Evolutionary conservation across 2,329 filamentous ascomycete genomes (phyloP).

Genomic region (Neonectria faginata): DNA sequence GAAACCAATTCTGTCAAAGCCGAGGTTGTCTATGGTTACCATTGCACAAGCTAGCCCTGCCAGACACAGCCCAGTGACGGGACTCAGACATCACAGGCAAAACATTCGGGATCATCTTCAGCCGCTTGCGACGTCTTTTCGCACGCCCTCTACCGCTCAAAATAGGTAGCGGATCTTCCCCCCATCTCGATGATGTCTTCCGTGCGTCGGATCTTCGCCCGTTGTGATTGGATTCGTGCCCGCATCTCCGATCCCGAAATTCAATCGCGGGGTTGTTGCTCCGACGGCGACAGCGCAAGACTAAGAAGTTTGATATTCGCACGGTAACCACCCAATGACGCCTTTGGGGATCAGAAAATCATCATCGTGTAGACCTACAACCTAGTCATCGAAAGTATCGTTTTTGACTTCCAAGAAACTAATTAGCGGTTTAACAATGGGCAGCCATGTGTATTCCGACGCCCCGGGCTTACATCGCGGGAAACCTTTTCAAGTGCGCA

Average conservation of each 20-base stretch:
- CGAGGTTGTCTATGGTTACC: conserved; percentile 4
- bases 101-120: neutral
- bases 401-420: neutral
- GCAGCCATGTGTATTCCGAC: neutral
- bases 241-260: neutral
- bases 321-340: neutral
- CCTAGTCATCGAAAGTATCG: neutral
- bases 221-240: conserved; percentile 15
- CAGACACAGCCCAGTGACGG: too few relatives aligned
- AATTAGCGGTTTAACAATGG: too few relatives aligned
- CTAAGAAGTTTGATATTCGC: neutral
- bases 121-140: neutral
- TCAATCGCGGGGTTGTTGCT: conserved; percentile 23
- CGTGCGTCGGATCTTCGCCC: conserved; percentile 6
- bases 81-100: neutral
- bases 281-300: conserved; percentile 8
- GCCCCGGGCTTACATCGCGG: neutral
- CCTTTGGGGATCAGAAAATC: neutral
- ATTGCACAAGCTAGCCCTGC: too few relatives aligned
- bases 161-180: conserved; percentile 10
- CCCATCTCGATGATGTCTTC: conserved; percentile 20
- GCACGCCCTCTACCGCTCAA: conserved; percentile 20
- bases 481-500: neutral
- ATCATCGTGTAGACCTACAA: neutral
- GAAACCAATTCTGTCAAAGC: neutral